A percentile compares a stretch with the other conserved stretches of the same genome.
Evolutionary conservation across 805 yeast species (phyloP).

Genomic region (Yarrowia divulgata): DNA sequence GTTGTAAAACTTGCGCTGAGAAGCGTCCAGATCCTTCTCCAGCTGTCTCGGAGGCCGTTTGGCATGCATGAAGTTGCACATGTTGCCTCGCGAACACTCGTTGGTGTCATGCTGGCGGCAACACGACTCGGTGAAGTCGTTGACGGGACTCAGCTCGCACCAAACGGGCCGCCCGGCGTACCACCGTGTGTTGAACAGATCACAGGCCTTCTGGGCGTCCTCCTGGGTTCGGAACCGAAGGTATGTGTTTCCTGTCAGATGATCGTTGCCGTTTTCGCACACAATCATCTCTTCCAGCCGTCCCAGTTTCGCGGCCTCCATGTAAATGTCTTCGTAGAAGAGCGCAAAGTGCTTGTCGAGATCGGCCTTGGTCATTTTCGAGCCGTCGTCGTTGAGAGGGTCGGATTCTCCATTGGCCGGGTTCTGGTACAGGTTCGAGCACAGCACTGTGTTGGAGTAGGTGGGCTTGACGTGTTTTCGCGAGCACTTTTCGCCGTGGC

Average conservation of each 20-base stretch:
- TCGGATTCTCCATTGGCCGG: constrained; percentile 52
- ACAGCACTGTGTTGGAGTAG: constrained; percentile 67
- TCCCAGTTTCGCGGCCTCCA: constrained; percentile 61
- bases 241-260: constrained; percentile 86
- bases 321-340: constrained; percentile 74
- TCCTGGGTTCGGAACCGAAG: constrained; percentile 63
- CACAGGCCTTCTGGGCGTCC: constrained; percentile 67
- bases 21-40: constrained; percentile 54
- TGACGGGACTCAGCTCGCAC: constrained; percentile 79
- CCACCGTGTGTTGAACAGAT: constrained; percentile 79
- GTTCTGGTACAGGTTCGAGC: constrained; percentile 69
- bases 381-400: constrained; percentile 42
- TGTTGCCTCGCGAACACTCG: constrained; percentile 77
- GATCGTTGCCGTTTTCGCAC: constrained; percentile 79
- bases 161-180: constrained; percentile 78
- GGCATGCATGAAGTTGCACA: constrained; percentile 88
- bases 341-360: constrained; percentile 61
- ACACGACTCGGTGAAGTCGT: constrained; percentile 70
- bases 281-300: constrained; percentile 69
- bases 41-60: constrained; percentile 60
- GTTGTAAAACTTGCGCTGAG: constrained; percentile 50
- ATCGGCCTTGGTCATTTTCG: constrained; percentile 49
- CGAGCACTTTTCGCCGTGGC: constrained; percentile 90
- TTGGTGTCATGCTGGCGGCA: constrained; percentile 74
- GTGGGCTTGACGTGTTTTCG: constrained; percentile 71